These are phyloP conservation scores for Podaxis mareebaensis DNA, from an alignment of 768 basidiomycete genomes.

Conservation along the genomic window DNA sequence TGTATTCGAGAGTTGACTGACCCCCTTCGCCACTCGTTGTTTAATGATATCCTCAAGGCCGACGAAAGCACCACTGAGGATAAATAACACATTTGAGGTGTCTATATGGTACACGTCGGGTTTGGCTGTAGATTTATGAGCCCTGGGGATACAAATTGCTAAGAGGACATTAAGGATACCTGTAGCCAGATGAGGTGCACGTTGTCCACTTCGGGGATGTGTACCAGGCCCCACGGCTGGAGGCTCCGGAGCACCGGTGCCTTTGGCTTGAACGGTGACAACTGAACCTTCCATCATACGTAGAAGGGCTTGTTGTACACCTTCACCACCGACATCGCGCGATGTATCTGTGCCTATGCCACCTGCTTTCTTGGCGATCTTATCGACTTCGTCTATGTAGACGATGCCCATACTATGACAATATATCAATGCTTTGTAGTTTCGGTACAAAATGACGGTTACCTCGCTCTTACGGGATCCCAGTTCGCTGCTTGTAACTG, in stretches of 20 bases:
- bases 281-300: conserved; percentile 94
- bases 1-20: conserved; percentile 37
- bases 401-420: conserved; percentile 83
- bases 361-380: conserved; percentile 72
- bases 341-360: conserved; percentile 62
- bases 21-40: conserved; percentile 80
- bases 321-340: conserved; percentile 92
- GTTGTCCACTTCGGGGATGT: conserved; percentile 50
- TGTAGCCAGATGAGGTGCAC: conserved; percentile 41
- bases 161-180: conserved; percentile 23
- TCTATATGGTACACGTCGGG: conserved; percentile 77
- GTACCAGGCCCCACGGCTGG: conserved; percentile 45
- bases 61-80: conserved; percentile 93
- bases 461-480: conserved; percentile 87
- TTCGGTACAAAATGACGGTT: conserved; percentile 10
- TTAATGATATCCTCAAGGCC: conserved; percentile 84
- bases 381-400: conserved; percentile 96
- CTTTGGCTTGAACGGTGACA: conserved; percentile 80
- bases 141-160: neutral
- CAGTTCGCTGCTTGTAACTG: conserved; percentile 89
- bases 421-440: neutral
- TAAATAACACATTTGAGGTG: conserved; percentile 92
- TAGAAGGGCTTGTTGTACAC: conserved; percentile 90
- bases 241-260: conserved; percentile 46
- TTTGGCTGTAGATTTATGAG: conserved; percentile 36